Percentiles rank a stretch among this genome's conserved stretches.
These are phyloP conservation scores for Mycena olivaceomarginata DNA, from an alignment of 768 basidiomycete species.

Conservation along the genomic window DNA sequence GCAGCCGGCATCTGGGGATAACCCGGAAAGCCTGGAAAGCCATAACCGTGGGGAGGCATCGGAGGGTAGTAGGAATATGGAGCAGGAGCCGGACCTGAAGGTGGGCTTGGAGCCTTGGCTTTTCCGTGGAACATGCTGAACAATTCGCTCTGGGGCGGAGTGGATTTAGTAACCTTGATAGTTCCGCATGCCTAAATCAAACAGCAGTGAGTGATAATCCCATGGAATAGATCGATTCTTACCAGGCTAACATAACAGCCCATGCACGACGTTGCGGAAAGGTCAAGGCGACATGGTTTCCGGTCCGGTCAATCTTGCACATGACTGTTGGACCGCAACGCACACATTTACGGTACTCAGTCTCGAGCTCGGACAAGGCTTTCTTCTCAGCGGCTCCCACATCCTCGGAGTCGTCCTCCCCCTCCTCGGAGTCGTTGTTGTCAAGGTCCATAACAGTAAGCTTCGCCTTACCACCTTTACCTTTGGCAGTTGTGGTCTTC, in stretches of 20 bases:
- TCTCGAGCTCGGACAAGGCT: not conserved
- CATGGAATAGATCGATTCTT: not conserved
- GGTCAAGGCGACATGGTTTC: conserved; percentile 14
- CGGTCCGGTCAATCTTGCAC: conserved; percentile 25
- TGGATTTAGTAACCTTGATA: not conserved
- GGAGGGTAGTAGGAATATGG: not conserved
- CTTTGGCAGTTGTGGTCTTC: not conserved
- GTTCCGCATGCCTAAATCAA: conserved; percentile 14
- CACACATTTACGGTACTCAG: not conserved
- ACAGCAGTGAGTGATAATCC: not conserved
- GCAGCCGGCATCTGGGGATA: no score
- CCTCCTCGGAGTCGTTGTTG: conserved; percentile 5
- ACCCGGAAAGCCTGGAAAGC: no score
- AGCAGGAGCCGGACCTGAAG: no score
- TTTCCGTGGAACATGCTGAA: conserved; percentile 23
- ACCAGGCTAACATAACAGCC: conserved; percentile 22
- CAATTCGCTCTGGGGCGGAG: not conserved
- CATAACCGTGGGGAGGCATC: not conserved
- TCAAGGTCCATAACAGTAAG: conserved; percentile 24
- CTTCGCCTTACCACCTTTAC: not conserved
- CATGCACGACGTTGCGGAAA: no score
- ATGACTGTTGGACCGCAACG: conserved; percentile 14
- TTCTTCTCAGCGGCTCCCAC: not conserved
- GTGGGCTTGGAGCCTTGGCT: not conserved
- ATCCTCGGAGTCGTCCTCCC: conserved; percentile 12